Evolutionary conservation across 116 monocot species (phyloP).

Genomic region (Posidonia oceanica): DNA sequence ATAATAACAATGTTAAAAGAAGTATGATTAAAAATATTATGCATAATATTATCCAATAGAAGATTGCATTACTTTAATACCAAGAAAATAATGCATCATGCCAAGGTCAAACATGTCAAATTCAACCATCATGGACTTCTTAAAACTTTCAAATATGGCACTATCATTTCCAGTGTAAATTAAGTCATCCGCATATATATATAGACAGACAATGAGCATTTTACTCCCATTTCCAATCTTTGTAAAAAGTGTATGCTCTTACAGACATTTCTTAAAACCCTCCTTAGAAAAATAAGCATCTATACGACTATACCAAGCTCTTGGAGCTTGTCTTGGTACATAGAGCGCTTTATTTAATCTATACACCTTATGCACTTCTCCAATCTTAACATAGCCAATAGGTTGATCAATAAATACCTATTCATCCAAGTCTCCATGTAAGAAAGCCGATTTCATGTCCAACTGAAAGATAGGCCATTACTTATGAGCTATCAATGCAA

Average conservation of each 20-base stretch:
- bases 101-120: constrained; percentile 12
- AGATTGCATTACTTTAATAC: constrained; percentile 7
- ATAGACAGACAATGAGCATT: constrained; percentile 5
- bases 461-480: not conserved
- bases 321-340: constrained; percentile 2
- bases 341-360: not conserved
- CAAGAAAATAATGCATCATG: constrained; percentile 6
- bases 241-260: constrained; percentile 4
- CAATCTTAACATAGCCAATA: not conserved
- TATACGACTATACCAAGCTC: constrained; percentile 1
- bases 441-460: not conserved
- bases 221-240: not conserved
- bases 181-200: constrained; percentile 3
- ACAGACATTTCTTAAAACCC: constrained; percentile 1
- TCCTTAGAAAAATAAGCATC: constrained; percentile 3
- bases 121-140: not conserved
- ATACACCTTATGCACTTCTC: not conserved
- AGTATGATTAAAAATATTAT: no score
- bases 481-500: no score
- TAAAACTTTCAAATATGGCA: not conserved
- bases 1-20: no score
- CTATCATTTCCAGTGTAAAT: not conserved
- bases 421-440: constrained; percentile 7
- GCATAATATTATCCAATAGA: no score
- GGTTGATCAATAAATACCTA: constrained; percentile 3